phyloP scores from a whole-genome alignment of 305 asterid species.

The Withania somnifera region DNA sequence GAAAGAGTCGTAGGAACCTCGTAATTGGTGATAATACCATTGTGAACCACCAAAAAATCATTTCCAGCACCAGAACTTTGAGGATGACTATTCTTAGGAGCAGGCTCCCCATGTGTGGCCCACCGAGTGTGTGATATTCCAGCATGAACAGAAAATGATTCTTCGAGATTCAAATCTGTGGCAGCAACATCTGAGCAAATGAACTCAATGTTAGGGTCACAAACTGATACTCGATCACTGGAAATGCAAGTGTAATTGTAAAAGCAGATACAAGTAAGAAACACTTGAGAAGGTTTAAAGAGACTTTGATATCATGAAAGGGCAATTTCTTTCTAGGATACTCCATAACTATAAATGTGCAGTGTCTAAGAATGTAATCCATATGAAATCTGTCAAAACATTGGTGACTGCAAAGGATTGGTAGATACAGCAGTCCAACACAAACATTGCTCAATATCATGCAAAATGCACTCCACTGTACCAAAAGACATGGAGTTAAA shows the following conservation, averaged over 20 bases:
- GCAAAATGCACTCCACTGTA: background rate
- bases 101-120: conserved; percentile 99
- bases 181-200: conserved; percentile 61
- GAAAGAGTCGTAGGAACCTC: conserved; percentile 36
- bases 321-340: background rate
- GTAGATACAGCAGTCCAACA: background rate
- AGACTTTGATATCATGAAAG: background rate
- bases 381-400: background rate
- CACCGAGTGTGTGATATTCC: conserved; percentile 99
- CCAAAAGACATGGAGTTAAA: background rate
- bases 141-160: conserved; percentile 75
- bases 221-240: background rate
- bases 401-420: background rate
- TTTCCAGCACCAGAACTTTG: conserved; percentile 75
- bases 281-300: background rate
- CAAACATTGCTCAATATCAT: background rate
- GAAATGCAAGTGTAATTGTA: background rate
- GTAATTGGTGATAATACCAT: conserved; percentile 89
- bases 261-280: background rate
- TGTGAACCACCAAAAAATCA: conserved; percentile 88
- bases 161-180: conserved; percentile 65
- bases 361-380: background rate
- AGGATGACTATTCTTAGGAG: conserved; percentile 95
- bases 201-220: conserved; percentile 4
- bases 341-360: background rate